These are phyloP conservation scores for Termitomyces heimii DNA, from an alignment of 768 basidiomycete species.

Conservation along the genomic window DNA sequence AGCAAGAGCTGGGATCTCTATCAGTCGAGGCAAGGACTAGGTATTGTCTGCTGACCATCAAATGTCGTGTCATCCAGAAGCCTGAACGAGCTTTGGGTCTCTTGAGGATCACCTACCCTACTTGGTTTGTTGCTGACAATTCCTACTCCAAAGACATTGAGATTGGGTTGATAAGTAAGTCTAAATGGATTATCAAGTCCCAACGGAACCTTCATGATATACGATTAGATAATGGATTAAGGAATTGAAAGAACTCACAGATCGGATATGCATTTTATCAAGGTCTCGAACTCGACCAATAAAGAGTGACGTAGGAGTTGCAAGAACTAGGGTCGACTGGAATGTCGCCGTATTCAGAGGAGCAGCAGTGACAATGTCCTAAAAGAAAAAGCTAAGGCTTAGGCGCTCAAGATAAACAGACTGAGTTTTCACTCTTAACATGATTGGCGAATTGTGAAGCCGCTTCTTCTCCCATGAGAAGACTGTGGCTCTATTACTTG, in stretches of 20 bases:
- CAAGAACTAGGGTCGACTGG: slow-evolving; percentile 52
- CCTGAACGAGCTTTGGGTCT: slow-evolving; percentile 51
- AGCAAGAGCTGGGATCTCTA: slow-evolving; percentile 30
- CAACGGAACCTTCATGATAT: slow-evolving; percentile 49
- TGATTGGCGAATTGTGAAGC: slow-evolving; percentile 63
- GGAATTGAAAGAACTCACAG: slow-evolving; percentile 36
- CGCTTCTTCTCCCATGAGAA: slow-evolving; percentile 63
- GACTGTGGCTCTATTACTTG: slow-evolving; percentile 63
- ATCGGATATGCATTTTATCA: slow-evolving; percentile 76
- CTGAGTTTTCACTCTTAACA: slow-evolving; percentile 47
- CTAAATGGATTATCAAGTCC: slow-evolving; percentile 68
- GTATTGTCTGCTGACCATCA: slow-evolving; percentile 31
- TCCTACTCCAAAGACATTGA: slow-evolving; percentile 61
- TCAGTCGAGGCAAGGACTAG: not conserved
- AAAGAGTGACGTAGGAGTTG: slow-evolving; percentile 44
- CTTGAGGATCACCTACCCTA: slow-evolving; percentile 45
- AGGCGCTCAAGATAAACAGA: not conserved
- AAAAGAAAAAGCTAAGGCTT: not conserved
- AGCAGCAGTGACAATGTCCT: slow-evolving; percentile 51
- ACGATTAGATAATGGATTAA: not conserved
- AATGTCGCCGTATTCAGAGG: slow-evolving; percentile 43
- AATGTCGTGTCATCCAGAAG: slow-evolving; percentile 63
- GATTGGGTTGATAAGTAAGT: slow-evolving; percentile 51
- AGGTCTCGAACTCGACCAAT: slow-evolving; percentile 65
- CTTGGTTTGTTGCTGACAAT: slow-evolving; percentile 50